Base-by-base conservation (phyloP, 768 basidiomycete genomes). In the Russula earlei region DNA sequence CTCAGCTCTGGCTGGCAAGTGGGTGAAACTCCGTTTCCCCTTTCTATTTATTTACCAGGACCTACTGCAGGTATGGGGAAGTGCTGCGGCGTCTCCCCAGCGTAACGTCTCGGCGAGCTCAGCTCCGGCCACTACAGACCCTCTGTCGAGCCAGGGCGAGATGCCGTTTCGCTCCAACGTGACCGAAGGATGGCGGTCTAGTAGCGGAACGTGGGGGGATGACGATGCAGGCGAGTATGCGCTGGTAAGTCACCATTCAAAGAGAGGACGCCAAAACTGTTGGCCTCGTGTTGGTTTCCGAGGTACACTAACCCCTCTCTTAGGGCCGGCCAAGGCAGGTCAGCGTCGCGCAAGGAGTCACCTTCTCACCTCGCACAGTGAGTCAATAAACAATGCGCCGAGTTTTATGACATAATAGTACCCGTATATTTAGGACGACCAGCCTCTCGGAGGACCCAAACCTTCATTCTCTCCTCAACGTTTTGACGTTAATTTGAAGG, bases 1-100 rank as follows among this genome's bases (percentile, higher is more conserved):
- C 72, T 82, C 40, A 80, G 76, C 67, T 71, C 81, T 48, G 80
- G 83, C 42, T 86, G 85, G 84, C 82, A 85, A 78, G 85, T 80
- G 54, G 46, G 77, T 71, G 55, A 45, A 51, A 42, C 61, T 49
- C 22, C 47, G 33, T 27, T 15, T 25, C 37, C 31, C 77, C 52
- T 52, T 76, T 71, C 56, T 44, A 48, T 48, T 53, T 47, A 36
- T 42, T 63, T 55, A 37, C 51, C 43, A 27, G 17, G 19, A 17
- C 61, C 60, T n/a, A n/a, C n/a, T n/a, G n/a, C 63, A 85, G 84
- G 81, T 84, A 52, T 85, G 84, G 84, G 74, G 73, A 48, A 71
- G 77, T 61, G 64, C 72, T 38, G 65, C 75, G 27, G 74, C 78
- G 37, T 68, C 72, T 27, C 76, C 81, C 4, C 76, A 74, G 63